Evolutionary conservation across 1,284 basidiomycete genomes (phyloP).

Genomic region (Tilletia horrida): DNA sequence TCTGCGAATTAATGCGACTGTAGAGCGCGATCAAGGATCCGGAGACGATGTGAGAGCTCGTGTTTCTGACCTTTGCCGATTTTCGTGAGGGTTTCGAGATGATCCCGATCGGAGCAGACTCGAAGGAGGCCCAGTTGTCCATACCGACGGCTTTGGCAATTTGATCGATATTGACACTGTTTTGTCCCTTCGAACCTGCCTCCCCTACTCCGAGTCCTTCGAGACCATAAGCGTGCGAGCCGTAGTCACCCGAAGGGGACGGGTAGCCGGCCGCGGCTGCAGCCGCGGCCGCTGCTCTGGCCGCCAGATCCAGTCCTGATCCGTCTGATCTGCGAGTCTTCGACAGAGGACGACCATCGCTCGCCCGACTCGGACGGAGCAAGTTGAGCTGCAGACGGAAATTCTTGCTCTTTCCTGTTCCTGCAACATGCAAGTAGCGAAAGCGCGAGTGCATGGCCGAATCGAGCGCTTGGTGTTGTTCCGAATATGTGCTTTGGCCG

Average conservation of each 20-base stretch:
- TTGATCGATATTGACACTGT: conserved; percentile 12
- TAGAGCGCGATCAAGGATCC: conserved; percentile 89
- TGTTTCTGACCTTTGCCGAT: conserved; percentile 89
- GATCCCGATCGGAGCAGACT: conserved; percentile 84
- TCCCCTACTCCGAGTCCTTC: neutral
- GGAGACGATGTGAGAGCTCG: conserved; percentile 82
- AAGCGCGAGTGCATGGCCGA: conserved; percentile 70
- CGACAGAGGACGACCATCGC: conserved; percentile 60
- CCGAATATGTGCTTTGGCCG: conserved; percentile 63
- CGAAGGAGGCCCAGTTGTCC: conserved; percentile 76
- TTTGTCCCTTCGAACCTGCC: neutral
- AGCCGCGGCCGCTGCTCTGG: neutral
- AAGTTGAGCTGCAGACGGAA: conserved; percentile 71
- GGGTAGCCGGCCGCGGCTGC: neutral
- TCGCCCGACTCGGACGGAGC: conserved; percentile 26
- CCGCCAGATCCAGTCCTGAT: neutral
- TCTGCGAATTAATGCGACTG: conserved; percentile 94
- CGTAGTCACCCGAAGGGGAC: neutral
- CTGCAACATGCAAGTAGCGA: conserved; percentile 83
- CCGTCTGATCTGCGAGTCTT: conserved; percentile 53
- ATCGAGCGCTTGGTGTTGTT: conserved; percentile 56
- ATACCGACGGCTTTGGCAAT: conserved; percentile 23
- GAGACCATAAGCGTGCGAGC: neutral
- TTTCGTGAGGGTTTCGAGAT: conserved; percentile 97
- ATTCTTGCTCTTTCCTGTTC: conserved; percentile 80